Base-by-base conservation (phyloP, 306 rosid genomes). In the Crotalaria pallida region DNA sequence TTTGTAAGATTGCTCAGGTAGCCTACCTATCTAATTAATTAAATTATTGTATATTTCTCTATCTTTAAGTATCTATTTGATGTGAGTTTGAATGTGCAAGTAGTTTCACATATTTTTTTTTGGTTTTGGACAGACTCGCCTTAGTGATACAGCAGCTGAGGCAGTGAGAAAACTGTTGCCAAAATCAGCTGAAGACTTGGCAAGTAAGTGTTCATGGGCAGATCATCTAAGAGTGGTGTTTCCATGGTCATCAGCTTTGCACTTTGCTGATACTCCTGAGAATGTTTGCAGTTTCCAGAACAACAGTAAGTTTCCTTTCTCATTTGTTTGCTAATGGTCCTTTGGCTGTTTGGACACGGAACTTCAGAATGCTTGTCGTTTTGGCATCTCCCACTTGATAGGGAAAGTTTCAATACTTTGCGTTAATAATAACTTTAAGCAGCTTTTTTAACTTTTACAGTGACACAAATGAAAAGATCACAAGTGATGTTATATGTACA, bases 211-310 rank as follows among this genome's bases (percentile, higher is more conserved):
- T 58, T 73, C 81, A 3, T 92, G 98, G 96, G 91, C 98, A 5
- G 98, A 92, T 58, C 73, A 43, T 51, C 69, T 92, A 12, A 84
- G 76, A 62, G 71, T 77, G 57, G 72, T 45, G 2, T 86, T 58
- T 52, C 92, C 59, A 0, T 92, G 98, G 98, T 89, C 98, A 3
- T 65, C 96, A 56, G 72, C 96, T 21, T 86, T 92, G 70, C 98
- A 92, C 67, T 92, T 36, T 73, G 78, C 88, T 24, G 65, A 92
- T 66, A 92, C 96, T 76, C 98, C 96, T 6, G 88, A 92, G 0
- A 17, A 38, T 6, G 78, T 80, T 18, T 92, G 98, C 83, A 77
- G 19, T 16, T 92, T 78, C 79, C 65, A 82, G 22, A 65, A 83
- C 34, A 19, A 16, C 3, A 88, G 98, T 89, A 71, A 64, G 73